These are phyloP conservation scores for Hyparrhenia diplandra DNA, from an alignment of 176 grass and related monocot genomes.

Conservation along the genomic window DNA sequence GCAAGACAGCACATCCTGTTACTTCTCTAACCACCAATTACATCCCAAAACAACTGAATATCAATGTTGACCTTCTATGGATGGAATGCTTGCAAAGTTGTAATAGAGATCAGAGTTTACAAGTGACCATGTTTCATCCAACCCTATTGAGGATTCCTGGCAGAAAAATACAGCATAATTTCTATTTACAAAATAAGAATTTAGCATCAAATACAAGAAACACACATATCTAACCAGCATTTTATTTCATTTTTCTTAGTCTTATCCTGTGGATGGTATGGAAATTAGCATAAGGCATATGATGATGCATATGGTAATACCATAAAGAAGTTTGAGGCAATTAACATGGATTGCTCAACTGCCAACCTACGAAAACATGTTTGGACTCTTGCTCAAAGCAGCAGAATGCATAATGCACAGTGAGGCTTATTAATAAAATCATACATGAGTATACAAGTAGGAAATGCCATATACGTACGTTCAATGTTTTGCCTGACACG, in stretches of 20 bases:
- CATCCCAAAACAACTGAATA: background rate
- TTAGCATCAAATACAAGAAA: background rate
- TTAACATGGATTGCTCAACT: background rate
- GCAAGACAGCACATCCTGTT: background rate
- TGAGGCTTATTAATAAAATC: background rate
- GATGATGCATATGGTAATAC: background rate
- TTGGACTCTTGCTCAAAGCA: background rate
- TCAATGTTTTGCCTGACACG: slow-evolving; percentile 77
- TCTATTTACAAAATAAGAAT: background rate
- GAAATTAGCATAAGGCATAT: background rate
- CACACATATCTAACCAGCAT: background rate
- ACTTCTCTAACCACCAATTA: background rate
- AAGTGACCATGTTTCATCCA: background rate
- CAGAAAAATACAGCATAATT: background rate
- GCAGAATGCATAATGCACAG: background rate
- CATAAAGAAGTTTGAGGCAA: background rate
- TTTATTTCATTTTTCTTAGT: background rate
- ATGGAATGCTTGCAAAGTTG: no score
- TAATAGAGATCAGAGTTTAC: background rate
- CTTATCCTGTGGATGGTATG: background rate
- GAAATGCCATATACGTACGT: slow-evolving; percentile 41
- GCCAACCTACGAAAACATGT: background rate
- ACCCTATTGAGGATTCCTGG: background rate
- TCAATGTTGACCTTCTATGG: no score
- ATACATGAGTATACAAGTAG: background rate